phyloP scores from a whole-genome alignment of 495 filamentous ascomycete genomes.

The Penicillium odoratum region DNA sequence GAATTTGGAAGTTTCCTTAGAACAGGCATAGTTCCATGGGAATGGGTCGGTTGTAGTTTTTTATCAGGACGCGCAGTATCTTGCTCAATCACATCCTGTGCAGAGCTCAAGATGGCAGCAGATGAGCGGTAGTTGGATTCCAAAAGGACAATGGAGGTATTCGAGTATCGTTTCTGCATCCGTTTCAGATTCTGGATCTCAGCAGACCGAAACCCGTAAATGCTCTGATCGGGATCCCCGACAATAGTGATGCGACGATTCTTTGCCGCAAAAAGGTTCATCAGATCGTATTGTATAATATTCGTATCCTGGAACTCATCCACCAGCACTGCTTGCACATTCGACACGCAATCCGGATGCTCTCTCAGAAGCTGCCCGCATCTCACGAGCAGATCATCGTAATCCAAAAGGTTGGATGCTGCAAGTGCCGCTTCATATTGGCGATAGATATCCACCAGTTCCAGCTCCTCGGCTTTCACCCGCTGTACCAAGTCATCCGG shows the following conservation, averaged over 20 bases:
- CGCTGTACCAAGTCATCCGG: slow-evolving; percentile 42
- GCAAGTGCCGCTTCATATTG: slow-evolving; percentile 78
- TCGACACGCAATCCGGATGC: slow-evolving; percentile 83
- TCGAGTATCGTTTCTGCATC: slow-evolving; percentile 73
- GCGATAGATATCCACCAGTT: slow-evolving; percentile 71
- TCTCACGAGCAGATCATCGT: slow-evolving; percentile 86
- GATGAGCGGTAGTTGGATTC: slow-evolving; percentile 97
- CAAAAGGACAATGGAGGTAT: slow-evolving; percentile 79
- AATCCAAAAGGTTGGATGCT: slow-evolving; percentile 84
- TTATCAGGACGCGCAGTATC: slow-evolving; percentile 79
- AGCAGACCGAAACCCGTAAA: slow-evolving; percentile 96
- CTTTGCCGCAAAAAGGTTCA: slow-evolving; percentile 79
- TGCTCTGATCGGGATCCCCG: slow-evolving; percentile 97
- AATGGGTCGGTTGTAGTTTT: slow-evolving; percentile 76
- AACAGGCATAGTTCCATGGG: slow-evolving; percentile 77
- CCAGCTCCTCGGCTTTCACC: slow-evolving; percentile 59
- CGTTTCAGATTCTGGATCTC: slow-evolving; percentile 87
- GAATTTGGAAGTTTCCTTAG: slow-evolving; percentile 76
- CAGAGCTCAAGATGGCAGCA: slow-evolving; percentile 79
- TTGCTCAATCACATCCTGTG: slow-evolving; percentile 88
- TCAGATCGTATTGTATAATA: slow-evolving; percentile 89
- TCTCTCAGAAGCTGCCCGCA: slow-evolving; percentile 78
- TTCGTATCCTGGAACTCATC: slow-evolving; percentile 99
- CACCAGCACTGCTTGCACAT: slow-evolving; percentile 88
- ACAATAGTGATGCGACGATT: slow-evolving; percentile 84